Evolutionary conservation across 2,329 filamentous ascomycete genomes (phyloP).

Genomic region (Golovinomyces cichoracearum): DNA sequence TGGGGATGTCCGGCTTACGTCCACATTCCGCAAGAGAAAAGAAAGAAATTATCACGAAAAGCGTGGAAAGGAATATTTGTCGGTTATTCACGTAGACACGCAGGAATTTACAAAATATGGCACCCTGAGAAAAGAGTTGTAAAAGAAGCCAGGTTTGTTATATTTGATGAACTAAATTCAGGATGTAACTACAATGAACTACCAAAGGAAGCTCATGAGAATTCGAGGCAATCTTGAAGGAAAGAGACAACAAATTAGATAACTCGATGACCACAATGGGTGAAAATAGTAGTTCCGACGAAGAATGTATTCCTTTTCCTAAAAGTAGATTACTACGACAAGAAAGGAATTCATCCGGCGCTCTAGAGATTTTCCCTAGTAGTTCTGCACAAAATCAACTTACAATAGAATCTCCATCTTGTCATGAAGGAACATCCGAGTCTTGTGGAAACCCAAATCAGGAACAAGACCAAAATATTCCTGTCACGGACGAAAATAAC

Average conservation of each 20-base stretch:
- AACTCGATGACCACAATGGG: background rate
- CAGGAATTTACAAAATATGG: background rate
- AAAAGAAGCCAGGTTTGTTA: background rate
- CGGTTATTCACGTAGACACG: background rate
- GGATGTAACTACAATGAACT: background rate
- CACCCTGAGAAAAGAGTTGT: background rate
- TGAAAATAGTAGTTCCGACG: background rate
- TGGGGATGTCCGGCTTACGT: constrained; percentile 1
- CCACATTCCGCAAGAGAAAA: background rate
- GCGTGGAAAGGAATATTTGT: constrained; percentile 1
- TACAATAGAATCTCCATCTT: background rate
- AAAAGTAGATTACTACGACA: background rate
- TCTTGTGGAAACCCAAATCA: background rate
- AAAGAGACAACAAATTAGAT: background rate
- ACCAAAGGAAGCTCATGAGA: background rate
- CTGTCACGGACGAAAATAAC: background rate
- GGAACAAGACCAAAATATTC: constrained; percentile 1
- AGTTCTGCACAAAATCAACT: background rate
- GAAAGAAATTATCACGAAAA: constrained; percentile 1
- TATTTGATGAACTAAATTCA: background rate
- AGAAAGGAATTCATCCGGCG: background rate
- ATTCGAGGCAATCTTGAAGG: background rate
- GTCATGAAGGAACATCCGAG: background rate
- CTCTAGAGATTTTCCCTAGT: background rate
- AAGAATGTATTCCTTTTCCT: background rate